Percentiles rank a stretch among this genome's conserved stretches.
Evolutionary conservation across 768 basidiomycete species (phyloP).

Genomic region (Xerocomus spinulosus): DNA sequence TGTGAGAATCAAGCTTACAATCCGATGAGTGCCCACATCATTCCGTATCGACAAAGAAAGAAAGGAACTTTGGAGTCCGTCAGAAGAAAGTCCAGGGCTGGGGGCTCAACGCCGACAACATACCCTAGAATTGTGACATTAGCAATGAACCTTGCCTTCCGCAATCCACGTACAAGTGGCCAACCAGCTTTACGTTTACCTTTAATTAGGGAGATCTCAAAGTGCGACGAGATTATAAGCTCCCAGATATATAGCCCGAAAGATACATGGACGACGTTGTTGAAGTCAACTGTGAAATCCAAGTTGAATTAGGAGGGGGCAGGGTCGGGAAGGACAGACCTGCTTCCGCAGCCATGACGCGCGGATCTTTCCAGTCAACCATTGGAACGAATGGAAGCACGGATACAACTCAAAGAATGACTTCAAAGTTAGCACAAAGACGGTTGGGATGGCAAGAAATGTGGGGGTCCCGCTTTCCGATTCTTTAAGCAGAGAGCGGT

Average conservation of each 20-base stretch:
- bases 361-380: conserved; percentile 25
- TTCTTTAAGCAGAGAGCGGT: conserved; percentile 1
- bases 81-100: neutral
- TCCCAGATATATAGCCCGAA: conserved; percentile 71
- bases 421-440: conserved; percentile 8
- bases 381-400: conserved; percentile 17
- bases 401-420: conserved; percentile 8
- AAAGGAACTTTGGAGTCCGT: conserved; percentile 45
- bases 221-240: conserved; percentile 54
- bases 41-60: conserved; percentile 68
- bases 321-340: conserved; percentile 12
- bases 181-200: conserved; percentile 57
- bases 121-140: conserved; percentile 14
- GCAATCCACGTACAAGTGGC: conserved; percentile 53
- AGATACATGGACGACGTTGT: conserved; percentile 55
- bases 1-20: conserved; percentile 37
- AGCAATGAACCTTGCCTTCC: neutral
- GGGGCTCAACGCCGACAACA: conserved; percentile 2
- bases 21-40: conserved; percentile 61
- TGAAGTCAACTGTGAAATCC: conserved; percentile 45
- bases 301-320: conserved; percentile 2
- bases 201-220: conserved; percentile 63
- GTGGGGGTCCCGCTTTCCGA: conserved; percentile 4
- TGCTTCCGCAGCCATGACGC: conserved; percentile 19
- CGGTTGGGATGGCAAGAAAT: conserved; percentile 3